A percentile compares a stretch with the other conserved stretches of the same genome.
Conservation (phyloP, 2,329 filamentous ascomycete genomes). For the Sodiomyces alkalinus region DNA sequence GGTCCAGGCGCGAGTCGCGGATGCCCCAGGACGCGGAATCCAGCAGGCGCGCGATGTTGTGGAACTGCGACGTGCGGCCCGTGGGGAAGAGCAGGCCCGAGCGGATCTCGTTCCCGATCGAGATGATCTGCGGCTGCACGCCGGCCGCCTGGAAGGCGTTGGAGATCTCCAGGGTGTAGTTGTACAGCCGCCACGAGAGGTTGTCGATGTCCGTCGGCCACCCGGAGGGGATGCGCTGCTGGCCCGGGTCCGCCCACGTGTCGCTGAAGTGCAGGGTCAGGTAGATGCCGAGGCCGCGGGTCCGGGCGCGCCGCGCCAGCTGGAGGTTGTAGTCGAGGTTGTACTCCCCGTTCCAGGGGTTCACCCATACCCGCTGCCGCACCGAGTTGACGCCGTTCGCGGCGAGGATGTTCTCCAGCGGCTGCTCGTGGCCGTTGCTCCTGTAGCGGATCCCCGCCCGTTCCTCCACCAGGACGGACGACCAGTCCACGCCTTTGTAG, state of each 20-base stretch:
- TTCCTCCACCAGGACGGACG: slow-evolving; percentile 50
- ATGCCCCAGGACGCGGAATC: slow-evolving; percentile 49
- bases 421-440: slow-evolving; percentile 30
- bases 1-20: slow-evolving; percentile 41
- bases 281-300: slow-evolving; percentile 43
- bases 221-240: slow-evolving; percentile 46
- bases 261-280: slow-evolving; percentile 55
- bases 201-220: slow-evolving; percentile 47
- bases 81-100: slow-evolving; percentile 51
- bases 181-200: slow-evolving; percentile 47
- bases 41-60: slow-evolving; percentile 48
- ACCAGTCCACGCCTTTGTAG: slow-evolving; percentile 57
- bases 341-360: slow-evolving; percentile 47
- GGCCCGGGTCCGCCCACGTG: slow-evolving; percentile 53
- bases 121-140: slow-evolving; percentile 45
- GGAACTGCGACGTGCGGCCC: slow-evolving; percentile 36
- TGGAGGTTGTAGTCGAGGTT: slow-evolving; percentile 55
- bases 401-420: slow-evolving; percentile 48
- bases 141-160: slow-evolving; percentile 42
- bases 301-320: slow-evolving; percentile 49
- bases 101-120: slow-evolving; percentile 61
- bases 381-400: slow-evolving; percentile 52
- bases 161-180: slow-evolving; percentile 49
- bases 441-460: slow-evolving; percentile 44
- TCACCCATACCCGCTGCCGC: slow-evolving; percentile 59